phyloP scores from a whole-genome alignment of 139 green algal genomes.

The Parachlorella kessleri region DNA sequence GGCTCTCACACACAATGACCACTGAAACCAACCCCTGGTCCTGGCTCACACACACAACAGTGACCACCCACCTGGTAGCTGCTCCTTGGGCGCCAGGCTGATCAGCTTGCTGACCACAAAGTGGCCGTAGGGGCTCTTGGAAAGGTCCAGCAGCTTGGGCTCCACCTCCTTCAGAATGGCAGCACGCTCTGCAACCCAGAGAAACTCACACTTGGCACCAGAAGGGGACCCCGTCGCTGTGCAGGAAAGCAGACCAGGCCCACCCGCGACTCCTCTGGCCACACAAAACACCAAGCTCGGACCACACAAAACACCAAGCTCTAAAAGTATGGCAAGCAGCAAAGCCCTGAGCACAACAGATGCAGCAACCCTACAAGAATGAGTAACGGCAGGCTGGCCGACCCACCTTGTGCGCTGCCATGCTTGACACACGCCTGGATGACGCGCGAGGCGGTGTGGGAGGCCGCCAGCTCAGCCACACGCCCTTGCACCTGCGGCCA shows the following conservation, averaged over 20 bases:
- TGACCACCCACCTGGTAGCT: conserved; percentile 57
- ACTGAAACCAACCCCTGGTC: too few relatives aligned
- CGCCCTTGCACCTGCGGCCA: conserved; percentile 57
- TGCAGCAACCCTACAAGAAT: too few relatives aligned
- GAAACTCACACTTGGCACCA: background rate
- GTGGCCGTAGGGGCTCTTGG: conserved; percentile 82
- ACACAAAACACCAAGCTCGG: too few relatives aligned
- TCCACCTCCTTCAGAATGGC: conserved; percentile 71
- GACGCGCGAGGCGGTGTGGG: conserved; percentile 80
- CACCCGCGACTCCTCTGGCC: background rate
- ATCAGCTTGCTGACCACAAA: conserved; percentile 87
- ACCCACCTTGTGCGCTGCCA: conserved; percentile 41
- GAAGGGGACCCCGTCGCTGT: background rate
- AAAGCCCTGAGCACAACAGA: too few relatives aligned
- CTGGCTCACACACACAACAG: too few relatives aligned
- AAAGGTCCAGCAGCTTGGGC: conserved; percentile 67
- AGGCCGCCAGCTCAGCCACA: conserved; percentile 66
- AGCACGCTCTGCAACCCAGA: conserved; percentile 36
- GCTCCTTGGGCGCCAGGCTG: conserved; percentile 55
- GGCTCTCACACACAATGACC: too few relatives aligned
- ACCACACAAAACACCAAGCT: too few relatives aligned
- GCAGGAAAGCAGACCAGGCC: background rate
- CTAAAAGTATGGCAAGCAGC: too few relatives aligned
- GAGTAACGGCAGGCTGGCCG: background rate
- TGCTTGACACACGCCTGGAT: conserved; percentile 87